Base-by-base conservation (phyloP, 2,329 filamentous ascomycete genomes). In the Neopestalotiopsis sp. region DNA sequence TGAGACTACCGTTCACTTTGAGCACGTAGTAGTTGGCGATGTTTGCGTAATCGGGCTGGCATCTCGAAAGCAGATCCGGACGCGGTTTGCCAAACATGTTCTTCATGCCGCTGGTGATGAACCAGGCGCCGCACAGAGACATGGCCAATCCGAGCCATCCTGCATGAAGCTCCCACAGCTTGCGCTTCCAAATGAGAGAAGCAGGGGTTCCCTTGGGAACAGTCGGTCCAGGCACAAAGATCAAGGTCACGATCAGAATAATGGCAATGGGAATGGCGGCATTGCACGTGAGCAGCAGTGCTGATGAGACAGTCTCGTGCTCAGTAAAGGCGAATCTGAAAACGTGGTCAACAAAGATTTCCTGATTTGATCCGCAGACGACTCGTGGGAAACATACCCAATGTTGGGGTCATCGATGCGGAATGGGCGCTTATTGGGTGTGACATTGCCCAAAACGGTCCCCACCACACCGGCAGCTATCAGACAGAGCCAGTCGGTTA, bases 101-200 rank as follows among this genome's bases (percentile, higher is more conserved):
- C 86, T 98, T 98, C 86, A 97, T 90, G 65, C 92, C 93, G 74
- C 94, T 90, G 0, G 94, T 95, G 74, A 97, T 90, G 80, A 96
- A 90, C 83, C 92, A 97, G 4, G 92, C 88, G 2, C 89, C 85
- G 2, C 91, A 89, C 10, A 94, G 83, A 2, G 92, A 89, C 20
- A 97, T 84, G 0, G 86, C 93, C 2, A 97, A 86, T 0, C 95
- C 95, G 75, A 97, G 89, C 89, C 92, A 94, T 69, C 93, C 94
- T 2, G 90, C 90, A 77, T 98, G 94, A 79, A 93, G 90, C 79
- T 98, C 95, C 94, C 95, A 98, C 1, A 97, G 79, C 81, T 96
- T 97, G 72, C 93, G 88, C 77, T 88, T 89, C 90, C 93, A 94
- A 59, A 95, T 85, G 67, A 93, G 81, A 4, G 86, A 80, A 71